These are phyloP conservation scores for Phoenix roebelenii DNA, from an alignment of 176 grass and related monocot species.

Conservation along the genomic window DNA sequence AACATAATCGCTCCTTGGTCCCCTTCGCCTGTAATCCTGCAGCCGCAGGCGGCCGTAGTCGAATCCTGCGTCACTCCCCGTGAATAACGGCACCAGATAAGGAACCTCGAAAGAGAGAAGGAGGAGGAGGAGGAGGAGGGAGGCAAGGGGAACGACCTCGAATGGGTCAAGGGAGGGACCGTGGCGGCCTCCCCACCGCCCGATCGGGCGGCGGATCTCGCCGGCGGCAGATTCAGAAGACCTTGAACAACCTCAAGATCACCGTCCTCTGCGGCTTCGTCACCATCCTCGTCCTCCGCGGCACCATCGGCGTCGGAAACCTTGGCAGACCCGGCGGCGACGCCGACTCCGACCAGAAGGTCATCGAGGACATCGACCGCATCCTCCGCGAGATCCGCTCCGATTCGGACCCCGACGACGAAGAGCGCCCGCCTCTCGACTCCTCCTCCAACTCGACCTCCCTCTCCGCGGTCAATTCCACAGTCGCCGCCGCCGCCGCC, in stretches of 20 bases:
- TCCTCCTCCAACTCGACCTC: slow-evolving; percentile 31
- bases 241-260: slow-evolving; percentile 58
- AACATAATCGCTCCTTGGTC: no score
- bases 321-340: slow-evolving; percentile 13
- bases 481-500: slow-evolving; percentile 14
- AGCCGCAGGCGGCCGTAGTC: no score
- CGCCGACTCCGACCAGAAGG: slow-evolving; percentile 20
- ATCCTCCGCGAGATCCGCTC: slow-evolving; percentile 57
- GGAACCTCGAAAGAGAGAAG: background rate
- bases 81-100: no score
- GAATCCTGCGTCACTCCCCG: no score
- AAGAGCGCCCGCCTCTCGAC: background rate
- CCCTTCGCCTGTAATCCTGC: no score
- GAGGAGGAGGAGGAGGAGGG: slow-evolving; percentile 3
- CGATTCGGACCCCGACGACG: slow-evolving; percentile 50
- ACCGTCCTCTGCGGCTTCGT: slow-evolving; percentile 62
- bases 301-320: slow-evolving; percentile 43
- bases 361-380: slow-evolving; percentile 59
- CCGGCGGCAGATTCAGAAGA: slow-evolving; percentile 30
- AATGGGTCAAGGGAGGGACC: background rate
- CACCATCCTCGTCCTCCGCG: slow-evolving; percentile 60
- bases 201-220: slow-evolving; percentile 15
- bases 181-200: slow-evolving; percentile 7
- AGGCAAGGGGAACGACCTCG: background rate
- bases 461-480: background rate